phyloP scores from a whole-genome alignment of 106 monocot species.

The Vanilla planifolia region DNA sequence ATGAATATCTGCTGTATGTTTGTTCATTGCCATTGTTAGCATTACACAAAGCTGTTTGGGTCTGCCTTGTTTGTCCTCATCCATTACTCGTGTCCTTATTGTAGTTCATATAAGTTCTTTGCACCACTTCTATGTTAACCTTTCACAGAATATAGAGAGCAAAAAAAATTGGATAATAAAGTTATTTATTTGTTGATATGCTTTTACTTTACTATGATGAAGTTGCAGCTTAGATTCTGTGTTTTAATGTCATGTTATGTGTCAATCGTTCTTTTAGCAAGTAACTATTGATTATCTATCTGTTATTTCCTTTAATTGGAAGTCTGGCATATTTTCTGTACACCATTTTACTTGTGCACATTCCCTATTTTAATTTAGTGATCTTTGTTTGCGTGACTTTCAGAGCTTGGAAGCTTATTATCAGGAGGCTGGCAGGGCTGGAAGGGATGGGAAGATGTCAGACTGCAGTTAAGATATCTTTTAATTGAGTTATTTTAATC shows the following conservation, averaged over 20 bases:
- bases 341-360: neutral
- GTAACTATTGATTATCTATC: neutral
- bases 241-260: neutral
- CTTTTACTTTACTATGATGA: neutral
- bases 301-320: neutral
- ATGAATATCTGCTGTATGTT: too few relatives aligned
- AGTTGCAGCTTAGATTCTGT: neutral
- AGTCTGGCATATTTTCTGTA: neutral
- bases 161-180: too few relatives aligned
- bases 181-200: neutral
- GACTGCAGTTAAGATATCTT: slow-evolving; percentile 70
- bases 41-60: too few relatives aligned
- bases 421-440: slow-evolving; percentile 99
- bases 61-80: too few relatives aligned
- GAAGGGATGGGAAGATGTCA: slow-evolving; percentile 90
- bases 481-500: neutral
- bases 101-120: neutral
- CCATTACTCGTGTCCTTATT: too few relatives aligned
- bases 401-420: slow-evolving; percentile 99
- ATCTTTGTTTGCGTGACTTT: slow-evolving; percentile 12
- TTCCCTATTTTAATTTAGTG: neutral
- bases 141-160: too few relatives aligned
- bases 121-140: too few relatives aligned
- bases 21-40: too few relatives aligned
- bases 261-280: neutral